A percentile compares a stretch with the other conserved stretches of the same genome.
Evolutionary conservation across 148 eudicot species (phyloP).

Genomic region (Euryodendron excelsum): DNA sequence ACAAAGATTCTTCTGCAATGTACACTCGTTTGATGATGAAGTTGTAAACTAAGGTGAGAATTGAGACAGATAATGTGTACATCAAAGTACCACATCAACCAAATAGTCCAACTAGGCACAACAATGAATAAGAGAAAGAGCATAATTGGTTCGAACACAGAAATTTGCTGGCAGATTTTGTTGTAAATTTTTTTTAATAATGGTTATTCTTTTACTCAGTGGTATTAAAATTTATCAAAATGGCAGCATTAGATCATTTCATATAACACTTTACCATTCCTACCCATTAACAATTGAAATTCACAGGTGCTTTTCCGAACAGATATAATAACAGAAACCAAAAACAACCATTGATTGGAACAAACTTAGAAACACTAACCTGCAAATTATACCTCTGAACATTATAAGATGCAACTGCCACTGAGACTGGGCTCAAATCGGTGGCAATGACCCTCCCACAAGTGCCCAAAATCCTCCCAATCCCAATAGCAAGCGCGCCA

Average conservation of each 20-base stretch:
- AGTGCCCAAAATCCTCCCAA: conserved; percentile 63
- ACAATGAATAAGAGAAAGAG: too few species aligned
- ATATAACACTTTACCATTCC: background rate
- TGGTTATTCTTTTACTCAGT: too few species aligned
- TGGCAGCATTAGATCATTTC: background rate
- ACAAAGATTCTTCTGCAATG: background rate
- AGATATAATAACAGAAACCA: background rate
- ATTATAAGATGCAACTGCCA: conserved; percentile 71
- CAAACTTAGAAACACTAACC: conserved; percentile 47
- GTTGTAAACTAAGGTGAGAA: background rate
- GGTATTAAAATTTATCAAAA: too few species aligned
- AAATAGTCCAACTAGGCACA: too few species aligned
- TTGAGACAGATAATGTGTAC: background rate
- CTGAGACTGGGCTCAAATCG: conserved; percentile 78
- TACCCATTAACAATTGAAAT: background rate
- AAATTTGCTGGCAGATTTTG: too few species aligned
- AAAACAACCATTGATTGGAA: background rate
- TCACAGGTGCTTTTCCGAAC: background rate
- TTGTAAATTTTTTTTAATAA: too few species aligned
- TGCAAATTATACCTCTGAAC: conserved; percentile 80
- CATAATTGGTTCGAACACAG: too few species aligned
- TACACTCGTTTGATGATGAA: background rate
- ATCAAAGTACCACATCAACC: background rate
- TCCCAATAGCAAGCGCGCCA: conserved; percentile 90
- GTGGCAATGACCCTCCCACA: conserved; percentile 66